Conservation (phyloP, 805 yeast species). For the Ogataea angusta region DNA sequence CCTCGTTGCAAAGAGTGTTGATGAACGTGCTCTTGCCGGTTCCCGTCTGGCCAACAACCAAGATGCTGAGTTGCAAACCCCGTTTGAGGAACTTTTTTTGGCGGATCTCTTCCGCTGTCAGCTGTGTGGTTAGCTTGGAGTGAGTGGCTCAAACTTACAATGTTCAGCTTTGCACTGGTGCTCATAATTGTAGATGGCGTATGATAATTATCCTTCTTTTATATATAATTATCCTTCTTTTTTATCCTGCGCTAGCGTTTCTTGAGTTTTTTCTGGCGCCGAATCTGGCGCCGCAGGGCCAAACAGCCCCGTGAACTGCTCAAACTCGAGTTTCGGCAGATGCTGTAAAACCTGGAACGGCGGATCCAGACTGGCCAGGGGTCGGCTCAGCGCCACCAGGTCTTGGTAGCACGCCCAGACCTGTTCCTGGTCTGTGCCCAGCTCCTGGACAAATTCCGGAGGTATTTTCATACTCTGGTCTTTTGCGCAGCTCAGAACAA, state of each 20-base stretch:
- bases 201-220: constrained; percentile 2
- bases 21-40: constrained; percentile 77
- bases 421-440: constrained; percentile 18
- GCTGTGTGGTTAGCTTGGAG: constrained; percentile 13
- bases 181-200: constrained; percentile 12
- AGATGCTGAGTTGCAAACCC: constrained; percentile 45
- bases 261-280: constrained; percentile 5
- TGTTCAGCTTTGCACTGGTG: constrained; percentile 19
- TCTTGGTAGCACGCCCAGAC: constrained; percentile 26
- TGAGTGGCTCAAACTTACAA: constrained; percentile 12
- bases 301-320: constrained; percentile 4
- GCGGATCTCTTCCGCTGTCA: constrained; percentile 34
- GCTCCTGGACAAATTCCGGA: constrained; percentile 10
- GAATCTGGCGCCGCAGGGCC: constrained; percentile 5
- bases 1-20: constrained; percentile 69
- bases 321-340: constrained; percentile 22
- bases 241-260: not conserved
- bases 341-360: constrained; percentile 25
- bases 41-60: constrained; percentile 57
- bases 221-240: constrained; percentile 3
- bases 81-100: constrained; percentile 48
- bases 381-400: constrained; percentile 18
- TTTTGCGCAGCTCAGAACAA: constrained; percentile 22
- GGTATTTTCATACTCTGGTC: constrained; percentile 20
- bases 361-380: constrained; percentile 20